phyloP scores from a whole-genome alignment of 2,329 filamentous ascomycete species.

The Penicillium sp. region DNA sequence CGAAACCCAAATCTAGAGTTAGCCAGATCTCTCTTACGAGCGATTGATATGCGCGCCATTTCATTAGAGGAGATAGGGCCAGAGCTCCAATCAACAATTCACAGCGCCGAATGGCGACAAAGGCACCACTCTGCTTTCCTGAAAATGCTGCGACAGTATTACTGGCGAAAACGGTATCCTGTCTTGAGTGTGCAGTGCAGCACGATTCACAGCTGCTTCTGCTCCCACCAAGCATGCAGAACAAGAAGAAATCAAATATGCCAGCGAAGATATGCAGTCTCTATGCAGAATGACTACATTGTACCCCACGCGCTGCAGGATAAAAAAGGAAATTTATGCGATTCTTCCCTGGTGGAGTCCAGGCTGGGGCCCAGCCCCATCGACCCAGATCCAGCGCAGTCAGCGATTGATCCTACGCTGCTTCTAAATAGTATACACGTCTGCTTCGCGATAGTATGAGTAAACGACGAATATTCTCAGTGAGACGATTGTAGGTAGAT shows the following conservation, averaged over 20 bases:
- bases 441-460: neutral
- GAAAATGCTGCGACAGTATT: neutral
- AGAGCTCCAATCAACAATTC: neutral
- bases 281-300: neutral
- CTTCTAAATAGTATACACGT: neutral
- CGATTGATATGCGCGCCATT: neutral
- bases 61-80: neutral
- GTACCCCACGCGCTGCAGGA: neutral
- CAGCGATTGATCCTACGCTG: too few species aligned
- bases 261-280: neutral
- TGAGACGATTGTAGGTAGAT: neutral
- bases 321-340: constrained; percentile 11
- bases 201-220: neutral
- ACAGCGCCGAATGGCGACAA: neutral
- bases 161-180: too few species aligned
- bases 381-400: neutral
- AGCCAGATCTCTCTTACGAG: neutral
- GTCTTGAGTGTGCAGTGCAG: too few species aligned
- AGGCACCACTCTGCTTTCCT: neutral
- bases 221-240: neutral
- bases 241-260: neutral
- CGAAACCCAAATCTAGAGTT: neutral
- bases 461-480: neutral
- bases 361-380: neutral
- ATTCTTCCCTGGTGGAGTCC: constrained; percentile 5